Evolutionary conservation across 1,284 basidiomycete species (phyloP).

Genomic region (Microbotryum saponariae): DNA sequence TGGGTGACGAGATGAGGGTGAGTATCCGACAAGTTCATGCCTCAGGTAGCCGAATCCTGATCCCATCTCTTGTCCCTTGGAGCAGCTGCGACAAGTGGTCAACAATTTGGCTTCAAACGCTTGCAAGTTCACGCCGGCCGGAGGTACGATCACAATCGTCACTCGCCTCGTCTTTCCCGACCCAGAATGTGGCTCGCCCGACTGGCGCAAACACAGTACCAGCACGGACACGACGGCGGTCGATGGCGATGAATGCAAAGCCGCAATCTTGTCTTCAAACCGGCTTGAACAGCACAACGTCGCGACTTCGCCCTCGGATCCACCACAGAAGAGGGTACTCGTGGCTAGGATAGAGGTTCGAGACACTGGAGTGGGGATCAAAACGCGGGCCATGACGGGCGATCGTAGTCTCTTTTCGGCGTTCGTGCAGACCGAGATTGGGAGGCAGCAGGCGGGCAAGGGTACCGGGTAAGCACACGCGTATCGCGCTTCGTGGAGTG

Average conservation of each 20-base stretch:
- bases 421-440: conserved; percentile 46
- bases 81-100: conserved; percentile 20
- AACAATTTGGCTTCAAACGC: conserved; percentile 45
- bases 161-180: conserved; percentile 54
- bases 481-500: conserved; percentile 71
- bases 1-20: conserved; percentile 72
- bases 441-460: conserved; percentile 59
- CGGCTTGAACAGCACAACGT: conserved; percentile 23
- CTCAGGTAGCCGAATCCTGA: conserved; percentile 34
- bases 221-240: too few species aligned
- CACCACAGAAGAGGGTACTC: conserved; percentile 31
- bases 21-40: conserved; percentile 17
- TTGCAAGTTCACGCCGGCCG: conserved; percentile 63
- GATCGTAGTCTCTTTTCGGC: conserved; percentile 17
- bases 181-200: not conserved
- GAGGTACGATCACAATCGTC: conserved; percentile 56
- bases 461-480: conserved; percentile 10
- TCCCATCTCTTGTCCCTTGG: too few species aligned
- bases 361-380: conserved; percentile 73
- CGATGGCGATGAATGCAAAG: too few species aligned
- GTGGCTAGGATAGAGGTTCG: conserved; percentile 69
- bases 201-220: too few species aligned
- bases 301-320: conserved; percentile 6
- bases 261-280: conserved; percentile 5
- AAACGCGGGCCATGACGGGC: conserved; percentile 54